Evolutionary conservation across 2,329 filamentous ascomycete genomes (phyloP).

Genomic region (Phyllosticta paracitricarpa): DNA sequence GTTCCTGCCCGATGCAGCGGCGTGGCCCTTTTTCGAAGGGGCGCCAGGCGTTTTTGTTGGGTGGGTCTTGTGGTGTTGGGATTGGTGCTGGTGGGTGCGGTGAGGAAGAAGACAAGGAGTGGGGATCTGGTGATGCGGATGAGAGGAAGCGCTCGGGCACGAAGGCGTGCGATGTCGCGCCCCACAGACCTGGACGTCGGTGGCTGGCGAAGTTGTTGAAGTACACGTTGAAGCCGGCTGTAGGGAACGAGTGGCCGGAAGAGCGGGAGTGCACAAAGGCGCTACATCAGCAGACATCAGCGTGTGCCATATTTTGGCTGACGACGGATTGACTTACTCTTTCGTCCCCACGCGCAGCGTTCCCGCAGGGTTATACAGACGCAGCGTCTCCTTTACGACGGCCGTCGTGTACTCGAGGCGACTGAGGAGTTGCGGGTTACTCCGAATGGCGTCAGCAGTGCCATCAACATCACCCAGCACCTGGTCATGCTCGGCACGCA

Average conservation of each 20-base stretch:
- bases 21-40: conserved; percentile 32
- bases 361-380: conserved; percentile 21
- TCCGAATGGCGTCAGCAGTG: conserved; percentile 11
- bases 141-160: conserved; percentile 5
- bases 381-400: conserved; percentile 26
- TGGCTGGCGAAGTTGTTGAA: conserved; percentile 2
- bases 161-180: not conserved
- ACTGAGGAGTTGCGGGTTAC: conserved; percentile 20
- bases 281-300: not conserved
- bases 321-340: not conserved
- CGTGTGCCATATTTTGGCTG: too few species aligned
- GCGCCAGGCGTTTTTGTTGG: conserved; percentile 17
- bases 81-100: not conserved
- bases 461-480: conserved; percentile 20
- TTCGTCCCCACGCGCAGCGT: not conserved
- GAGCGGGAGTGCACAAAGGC: not conserved
- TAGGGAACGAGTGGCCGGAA: conserved; percentile 1
- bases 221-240: not conserved
- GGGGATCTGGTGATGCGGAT: not conserved
- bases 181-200: not conserved
- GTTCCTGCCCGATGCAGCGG: conserved; percentile 28
- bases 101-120: too few species aligned
- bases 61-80: not conserved
- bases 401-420: conserved; percentile 21
- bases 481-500: conserved; percentile 22